Base-by-base conservation (phyloP, 1,284 basidiomycete species). In the Gymnopus androsaceus region DNA sequence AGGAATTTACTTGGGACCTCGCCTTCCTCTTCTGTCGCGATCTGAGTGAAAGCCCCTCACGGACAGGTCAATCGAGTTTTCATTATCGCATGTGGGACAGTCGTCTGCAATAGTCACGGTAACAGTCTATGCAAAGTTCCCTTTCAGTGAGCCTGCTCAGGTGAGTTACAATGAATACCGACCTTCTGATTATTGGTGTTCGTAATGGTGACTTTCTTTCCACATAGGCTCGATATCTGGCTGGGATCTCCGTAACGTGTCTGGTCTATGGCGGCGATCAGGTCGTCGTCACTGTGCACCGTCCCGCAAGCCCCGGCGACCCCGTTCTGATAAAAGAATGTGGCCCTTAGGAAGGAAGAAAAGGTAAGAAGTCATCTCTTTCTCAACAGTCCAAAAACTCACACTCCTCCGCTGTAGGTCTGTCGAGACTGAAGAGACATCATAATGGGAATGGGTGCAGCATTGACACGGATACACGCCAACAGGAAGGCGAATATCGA, bases 141-240 rank as follows among this genome's bases (percentile, higher is more conserved):
- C 12, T 27, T 11, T 25, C n/a, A 3, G 30, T 34, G 9, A 21
- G 28, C 21, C 33, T 31, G 7, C 15, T 21, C 28, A 8, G 15
- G 27, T 21, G 25, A 14, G 6, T 25, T 9, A 1, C 4, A 17
- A 44, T 30, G 19, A 2, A 27, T 45, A 33, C 41, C 9, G 3
- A 53, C 51, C 40, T 53, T 53, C 30, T 36, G 19, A 21, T 53
- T 53, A 6, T 34, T 28, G 15, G 23, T 45, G 41, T 53, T 53
- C 4, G 51, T 53, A 19, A 53, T 53, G 19, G 33, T 53, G 41
- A 53, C 41, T 23, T 44, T 25, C 41, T 53, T 36, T 12, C 51
- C 40, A 28, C 51, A 53, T 5, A 53, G 51, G 9, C 14, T 5
- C 17, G 50, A 51, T n/a, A 25, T 31, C 6, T 17, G 7, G 3